Conservation (phyloP, 192 early-diverging fungal species). For the Gryganskiella cystojenkinii region DNA sequence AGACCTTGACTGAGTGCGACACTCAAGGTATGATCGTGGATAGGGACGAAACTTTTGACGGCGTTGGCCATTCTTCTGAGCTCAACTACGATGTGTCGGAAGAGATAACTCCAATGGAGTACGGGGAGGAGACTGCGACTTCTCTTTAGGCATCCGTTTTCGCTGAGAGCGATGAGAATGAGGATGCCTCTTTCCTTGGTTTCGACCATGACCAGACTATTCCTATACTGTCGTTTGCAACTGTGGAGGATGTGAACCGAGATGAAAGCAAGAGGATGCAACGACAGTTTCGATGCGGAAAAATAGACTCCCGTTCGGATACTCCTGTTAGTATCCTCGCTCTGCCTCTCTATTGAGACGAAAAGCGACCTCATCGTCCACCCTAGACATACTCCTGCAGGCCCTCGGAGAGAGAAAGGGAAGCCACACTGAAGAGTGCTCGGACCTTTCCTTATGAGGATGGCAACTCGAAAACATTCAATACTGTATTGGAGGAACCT, state of each 20-base stretch:
- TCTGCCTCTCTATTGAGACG: constrained; percentile 7
- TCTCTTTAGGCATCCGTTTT: constrained; percentile 4
- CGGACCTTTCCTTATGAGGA: not conserved
- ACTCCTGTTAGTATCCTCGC: not conserved
- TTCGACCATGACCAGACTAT: not conserved
- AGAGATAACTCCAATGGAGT: not conserved
- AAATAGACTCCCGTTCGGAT: constrained; percentile 6
- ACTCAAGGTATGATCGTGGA: constrained; percentile 2
- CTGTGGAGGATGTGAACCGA: not conserved
- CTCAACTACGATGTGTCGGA: not conserved
- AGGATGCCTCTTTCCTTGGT: constrained; percentile 6
- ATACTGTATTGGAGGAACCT: not conserved
- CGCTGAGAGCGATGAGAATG: constrained; percentile 9
- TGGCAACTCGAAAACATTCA: not conserved
- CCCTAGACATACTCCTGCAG: constrained; percentile 4
- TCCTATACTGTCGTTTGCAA: constrained; percentile 3
- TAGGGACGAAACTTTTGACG: not conserved
- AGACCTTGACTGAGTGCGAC: not conserved
- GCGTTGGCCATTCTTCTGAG: not conserved
- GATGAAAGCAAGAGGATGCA: not conserved
- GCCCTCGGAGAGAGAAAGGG: not conserved
- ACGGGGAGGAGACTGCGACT: not conserved
- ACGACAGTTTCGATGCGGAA: not conserved
- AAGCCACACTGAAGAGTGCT: not conserved
- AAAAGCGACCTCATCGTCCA: constrained; percentile 4